Percentiles rank a stretch among this genome's conserved stretches.
Conservation (phyloP, 305 asterid species). For the Plantago rigida region DNA sequence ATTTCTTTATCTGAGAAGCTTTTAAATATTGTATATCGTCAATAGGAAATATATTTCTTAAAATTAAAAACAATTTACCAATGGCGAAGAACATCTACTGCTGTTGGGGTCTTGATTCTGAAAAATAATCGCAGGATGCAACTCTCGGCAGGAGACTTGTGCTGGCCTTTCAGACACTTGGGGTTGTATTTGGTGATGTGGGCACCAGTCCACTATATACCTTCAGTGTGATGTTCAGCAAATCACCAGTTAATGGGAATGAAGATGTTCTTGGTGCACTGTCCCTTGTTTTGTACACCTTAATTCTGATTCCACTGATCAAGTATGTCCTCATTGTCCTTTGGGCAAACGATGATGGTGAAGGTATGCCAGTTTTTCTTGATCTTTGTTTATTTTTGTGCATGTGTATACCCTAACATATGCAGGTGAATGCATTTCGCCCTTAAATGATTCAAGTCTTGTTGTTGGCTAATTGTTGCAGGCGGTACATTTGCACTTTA, state of each 20-base stretch:
- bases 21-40: no score
- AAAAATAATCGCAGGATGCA: slow-evolving; percentile 57
- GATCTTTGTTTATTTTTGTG: slow-evolving; percentile 14
- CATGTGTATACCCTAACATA: slow-evolving; percentile 11
- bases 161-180: slow-evolving; percentile 83
- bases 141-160: slow-evolving; percentile 61
- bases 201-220: slow-evolving; percentile 97
- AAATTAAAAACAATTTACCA: not conserved
- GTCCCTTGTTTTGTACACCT: slow-evolving; percentile 81
- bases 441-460: slow-evolving; percentile 18
- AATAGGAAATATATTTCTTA: not conserved
- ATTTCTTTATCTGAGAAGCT: no score
- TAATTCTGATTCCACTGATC: slow-evolving; percentile 74
- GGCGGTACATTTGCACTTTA: slow-evolving; percentile 99
- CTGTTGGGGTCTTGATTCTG: slow-evolving; percentile 29
- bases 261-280: slow-evolving; percentile 96
- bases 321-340: slow-evolving; percentile 88
- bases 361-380: slow-evolving; percentile 50
- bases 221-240: slow-evolving; percentile 98
- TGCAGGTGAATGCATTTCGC: slow-evolving; percentile 18
- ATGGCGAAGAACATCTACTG: slow-evolving; percentile 4
- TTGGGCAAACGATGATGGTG: slow-evolving; percentile 98
- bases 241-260: slow-evolving; percentile 71
- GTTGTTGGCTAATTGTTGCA: slow-evolving; percentile 24
- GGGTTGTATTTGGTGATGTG: slow-evolving; percentile 96